Base-by-base conservation (phyloP, 345 rosid genomes). In the Zanthoxylum bungeanum region DNA sequence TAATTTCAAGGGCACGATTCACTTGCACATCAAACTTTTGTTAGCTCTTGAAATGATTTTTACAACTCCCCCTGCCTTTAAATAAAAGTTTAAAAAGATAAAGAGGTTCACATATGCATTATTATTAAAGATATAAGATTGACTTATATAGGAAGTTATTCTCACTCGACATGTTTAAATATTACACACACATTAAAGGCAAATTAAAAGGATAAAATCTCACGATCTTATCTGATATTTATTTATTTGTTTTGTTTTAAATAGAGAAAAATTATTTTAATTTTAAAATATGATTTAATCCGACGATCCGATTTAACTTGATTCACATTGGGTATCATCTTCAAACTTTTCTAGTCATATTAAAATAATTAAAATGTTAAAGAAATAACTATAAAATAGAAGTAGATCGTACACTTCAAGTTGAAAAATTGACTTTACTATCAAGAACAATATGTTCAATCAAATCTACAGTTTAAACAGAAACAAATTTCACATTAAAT, bases 401-500 rank as follows among this genome's bases (percentile, higher is more conserved):
- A 55, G 1, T 27, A 12, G 34, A 19, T 66, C 21, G 70, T 66
- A 66, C 44, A 21, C 70, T 66, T 31, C 28, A 66, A 66, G 59
- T 50, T 66, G 30, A 44, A 66, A 47, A 11, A 11, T 66, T 50
- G 28, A 66, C 44, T n/a, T 11, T 9, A 4, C 28, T 10, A 39
- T 21, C 25, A 8, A 46, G 28, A 64, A 0, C 2, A 3, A 28
- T 17, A 25, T 16, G 9, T 10, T 7, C 58, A 4, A 24, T 2
- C 8, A 64, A 16, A 40, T 64, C 5, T 14, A 22, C n/a, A 5
- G 39, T 22, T n/a, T n/a, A n/a, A n/a, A n/a, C n/a, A n/a, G n/a
- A n/a, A n/a, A 22, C 9, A 24, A 39, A 21, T 10, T 22, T 9
- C 2, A 24, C 36, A 61, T 1, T 2, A 9, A 25, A 14, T 3